Conservation (phyloP, 1,284 basidiomycete genomes). For the Cerioporus squamosus region DNA sequence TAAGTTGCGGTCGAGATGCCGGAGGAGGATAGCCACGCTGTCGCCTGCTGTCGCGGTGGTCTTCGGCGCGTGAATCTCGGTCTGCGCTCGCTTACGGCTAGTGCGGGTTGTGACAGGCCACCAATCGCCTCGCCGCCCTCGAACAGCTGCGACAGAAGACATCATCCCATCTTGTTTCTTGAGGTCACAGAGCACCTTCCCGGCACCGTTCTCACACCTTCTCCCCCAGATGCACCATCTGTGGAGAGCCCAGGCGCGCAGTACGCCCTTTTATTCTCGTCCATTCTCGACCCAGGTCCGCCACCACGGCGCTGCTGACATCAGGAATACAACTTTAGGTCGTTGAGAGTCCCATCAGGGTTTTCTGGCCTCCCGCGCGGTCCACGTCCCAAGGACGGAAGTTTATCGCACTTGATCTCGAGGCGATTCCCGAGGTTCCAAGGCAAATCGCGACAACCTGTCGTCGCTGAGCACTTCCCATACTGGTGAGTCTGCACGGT, state of each 20-base stretch:
- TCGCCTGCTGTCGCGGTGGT: slow-evolving; percentile 17
- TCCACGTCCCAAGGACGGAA: slow-evolving; percentile 5
- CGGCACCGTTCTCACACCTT: slow-evolving; percentile 9
- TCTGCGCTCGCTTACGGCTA: slow-evolving; percentile 21
- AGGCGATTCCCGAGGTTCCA: slow-evolving; percentile 16
- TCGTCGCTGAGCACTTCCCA: slow-evolving; percentile 19
- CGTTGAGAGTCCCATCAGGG: neutral
- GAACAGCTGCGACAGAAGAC: slow-evolving; percentile 17
- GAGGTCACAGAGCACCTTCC: neutral
- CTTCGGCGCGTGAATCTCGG: slow-evolving; percentile 26
- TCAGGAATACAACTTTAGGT: neutral
- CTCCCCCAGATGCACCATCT: slow-evolving; percentile 8
- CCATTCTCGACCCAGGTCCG: slow-evolving; percentile 2
- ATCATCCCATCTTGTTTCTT: slow-evolving; percentile 11
- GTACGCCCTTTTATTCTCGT: neutral
- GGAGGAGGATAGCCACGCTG: slow-evolving; percentile 24
- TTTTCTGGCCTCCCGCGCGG: neutral
- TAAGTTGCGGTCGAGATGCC: neutral
- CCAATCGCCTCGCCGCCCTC: slow-evolving; percentile 16
- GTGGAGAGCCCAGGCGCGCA: neutral
- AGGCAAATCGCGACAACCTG: slow-evolving; percentile 15
- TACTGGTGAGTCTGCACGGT: slow-evolving; percentile 20
- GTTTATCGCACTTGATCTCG: slow-evolving; percentile 17
- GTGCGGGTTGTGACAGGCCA: slow-evolving; percentile 6
- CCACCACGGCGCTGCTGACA: slow-evolving; percentile 11